Base-by-base conservation (phyloP, 225 moss, liverwort and hornwort species). In the Thuidium tamariscinum region DNA sequence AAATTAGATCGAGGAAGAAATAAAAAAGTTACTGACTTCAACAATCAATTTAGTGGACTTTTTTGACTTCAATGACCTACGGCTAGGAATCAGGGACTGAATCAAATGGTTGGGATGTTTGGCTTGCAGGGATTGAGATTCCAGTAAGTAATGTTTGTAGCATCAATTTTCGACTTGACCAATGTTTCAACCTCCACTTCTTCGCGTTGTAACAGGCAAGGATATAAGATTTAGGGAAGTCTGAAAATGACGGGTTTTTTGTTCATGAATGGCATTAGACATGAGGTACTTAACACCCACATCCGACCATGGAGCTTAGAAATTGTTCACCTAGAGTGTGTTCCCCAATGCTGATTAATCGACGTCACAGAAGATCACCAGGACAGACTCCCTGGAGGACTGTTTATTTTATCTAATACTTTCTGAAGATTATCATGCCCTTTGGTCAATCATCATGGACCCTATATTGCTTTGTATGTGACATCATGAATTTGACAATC, bases 281-380 rank as follows among this genome's bases (percentile, higher is more conserved):
- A 60, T 25, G 68, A 59, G n/a, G 59, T 68, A 37, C 48, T 4
- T 22, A 48, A 59, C 60, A 41, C 16, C 2, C 18, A 11, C 36
- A 46, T 68, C 68, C 67, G 56, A n/a, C 27, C 26, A 60, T 92
- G 36, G 86, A 89, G 7, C 77, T 87, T 71, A 91, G 94, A 48
- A 79, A 30, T 44, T 67, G 46, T 67, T 77, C 68, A n/a, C 46
- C 34, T 57, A 34, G 68, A 46, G 27, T 41, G 30, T 16, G 22
- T 32, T 67, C 42, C 34, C n/a, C 37, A 61, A 36, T 71, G 37
- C 41, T 64, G 42, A 18, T 23, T 21, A 29, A 18, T 46, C 21
- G 30, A 36, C 29, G 27, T 22, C 16, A 13, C 26, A 56, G 68
- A 67, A 44, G 42, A 80, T 91, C 46, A 60, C 48, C 22, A 48